Conservation (phyloP, 768 basidiomycete species). For the Tylopilus sp. region DNA sequence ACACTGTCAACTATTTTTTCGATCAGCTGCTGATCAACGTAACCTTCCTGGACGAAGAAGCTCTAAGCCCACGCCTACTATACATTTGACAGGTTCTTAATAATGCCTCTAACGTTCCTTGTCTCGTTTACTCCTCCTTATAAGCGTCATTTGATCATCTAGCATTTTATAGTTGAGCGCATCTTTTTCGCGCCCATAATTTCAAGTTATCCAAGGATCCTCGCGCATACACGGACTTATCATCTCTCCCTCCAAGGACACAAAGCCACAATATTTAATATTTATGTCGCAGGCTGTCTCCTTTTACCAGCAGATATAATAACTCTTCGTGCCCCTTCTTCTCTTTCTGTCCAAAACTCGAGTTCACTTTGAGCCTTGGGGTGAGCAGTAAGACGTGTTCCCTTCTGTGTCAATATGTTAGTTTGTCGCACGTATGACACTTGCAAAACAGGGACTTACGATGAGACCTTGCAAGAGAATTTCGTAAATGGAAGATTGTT, state of each 20-base stretch:
- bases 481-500: slow-evolving; percentile 73
- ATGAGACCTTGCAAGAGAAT: slow-evolving; percentile 70
- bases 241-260: slow-evolving; percentile 9
- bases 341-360: slow-evolving; percentile 80
- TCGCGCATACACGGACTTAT: slow-evolving; percentile 10
- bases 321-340: slow-evolving; percentile 71
- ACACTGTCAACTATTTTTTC: too few relatives aligned
- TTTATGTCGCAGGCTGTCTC: slow-evolving; percentile 22
- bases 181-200: slow-evolving; percentile 14
- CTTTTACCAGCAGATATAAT: slow-evolving; percentile 42
- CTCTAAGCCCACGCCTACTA: slow-evolving; percentile 8
- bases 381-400: slow-evolving; percentile 69
- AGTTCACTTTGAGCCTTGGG: slow-evolving; percentile 85
- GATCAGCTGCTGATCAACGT: slow-evolving; percentile 3
- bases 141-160: slow-evolving; percentile 3
- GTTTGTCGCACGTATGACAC: background rate
- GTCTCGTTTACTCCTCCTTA: slow-evolving; percentile 4
- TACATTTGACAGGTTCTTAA: slow-evolving; percentile 16
- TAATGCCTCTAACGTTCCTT: slow-evolving; percentile 1
- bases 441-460: slow-evolving; percentile 43
- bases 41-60: slow-evolving; percentile 8
- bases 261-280: slow-evolving; percentile 5
- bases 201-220: slow-evolving; percentile 21
- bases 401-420: slow-evolving; percentile 42
- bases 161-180: slow-evolving; percentile 8